Base-by-base conservation (phyloP, 192 early-diverging fungal species). In the Oehlia diaphana region DNA sequence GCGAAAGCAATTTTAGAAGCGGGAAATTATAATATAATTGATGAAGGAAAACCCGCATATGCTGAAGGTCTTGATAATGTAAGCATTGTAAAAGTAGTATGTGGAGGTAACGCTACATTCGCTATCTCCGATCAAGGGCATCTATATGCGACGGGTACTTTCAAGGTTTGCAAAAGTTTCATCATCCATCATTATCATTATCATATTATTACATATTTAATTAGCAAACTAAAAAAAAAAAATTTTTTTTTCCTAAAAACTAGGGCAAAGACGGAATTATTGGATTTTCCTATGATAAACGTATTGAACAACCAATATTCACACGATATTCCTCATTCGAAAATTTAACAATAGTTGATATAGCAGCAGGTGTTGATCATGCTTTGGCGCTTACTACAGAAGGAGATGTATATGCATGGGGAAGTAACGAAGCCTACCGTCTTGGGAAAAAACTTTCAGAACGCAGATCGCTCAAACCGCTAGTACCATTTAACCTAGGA, bases 121-220 rank as follows among this genome's bases (percentile, higher is more conserved):
- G 95, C 93, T 9, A 83, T 98, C 62, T 88, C 92, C 3, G 89
- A 90, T 2, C 83, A 91, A 12, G 97, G 97, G 16, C 77, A 90
- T 39, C 92, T 97, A 16, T 98, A 95, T 80, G 86, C 88, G 62
- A 96, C 96, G 93, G 96, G 97, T 63, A 96, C 96, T 6, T 97
- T 93, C 79, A 81, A 84, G 58, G 88, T 87, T 83, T 76, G 82
- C 10, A 61, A 5, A 49, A 31, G 35, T 44, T 12, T 7, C 19
- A 2, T 19, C 44, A 42, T 42, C 9, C 3, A 31, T 31, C 2
- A 2, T 31, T 1, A 31, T 31, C 31, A 31, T 31, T 1, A 31
- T 31, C 31, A 31, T 31, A 31, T 31, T 31, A 1, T 31, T 2
- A 31, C 31, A 31, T 31, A 31, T 31, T 31, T 31, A 31, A 1